Evolutionary conservation across 306 rosid genomes (phyloP).

Genomic region (Acacia crassicarpa): DNA sequence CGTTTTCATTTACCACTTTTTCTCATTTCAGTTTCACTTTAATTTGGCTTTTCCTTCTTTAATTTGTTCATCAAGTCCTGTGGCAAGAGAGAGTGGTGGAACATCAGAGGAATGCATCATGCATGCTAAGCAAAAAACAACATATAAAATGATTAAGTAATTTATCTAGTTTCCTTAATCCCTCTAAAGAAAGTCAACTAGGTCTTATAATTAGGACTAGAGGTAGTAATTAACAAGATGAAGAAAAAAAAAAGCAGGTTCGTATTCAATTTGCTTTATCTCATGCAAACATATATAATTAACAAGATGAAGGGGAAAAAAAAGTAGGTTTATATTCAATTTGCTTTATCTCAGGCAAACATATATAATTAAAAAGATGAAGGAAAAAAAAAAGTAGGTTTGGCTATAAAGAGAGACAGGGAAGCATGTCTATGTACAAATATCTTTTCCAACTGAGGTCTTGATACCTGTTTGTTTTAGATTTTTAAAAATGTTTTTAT

Average conservation of each 20-base stretch:
- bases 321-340: background rate
- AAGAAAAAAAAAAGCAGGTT: too few relatives aligned
- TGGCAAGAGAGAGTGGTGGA: background rate
- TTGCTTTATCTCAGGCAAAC: background rate
- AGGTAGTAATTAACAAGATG: too few relatives aligned
- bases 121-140: background rate
- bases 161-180: too few relatives aligned
- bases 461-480: too few relatives aligned
- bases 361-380: background rate
- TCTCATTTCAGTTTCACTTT: background rate
- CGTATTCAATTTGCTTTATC: background rate
- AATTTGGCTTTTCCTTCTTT: background rate
- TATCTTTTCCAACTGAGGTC: background rate
- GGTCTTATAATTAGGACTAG: too few relatives aligned
- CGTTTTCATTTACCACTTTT: background rate
- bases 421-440: background rate
- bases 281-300: background rate
- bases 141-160: too few relatives aligned
- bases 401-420: background rate
- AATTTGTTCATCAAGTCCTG: background rate
- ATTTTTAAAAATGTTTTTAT: too few relatives aligned
- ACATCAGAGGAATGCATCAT: background rate
- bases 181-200: too few relatives aligned
- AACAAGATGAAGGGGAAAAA: background rate
- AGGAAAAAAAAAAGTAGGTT: background rate